Percentiles rank a stretch among this genome's conserved stretches.
phyloP scores from a whole-genome alignment of 768 basidiomycete species.

The Trametes maxima region DNA sequence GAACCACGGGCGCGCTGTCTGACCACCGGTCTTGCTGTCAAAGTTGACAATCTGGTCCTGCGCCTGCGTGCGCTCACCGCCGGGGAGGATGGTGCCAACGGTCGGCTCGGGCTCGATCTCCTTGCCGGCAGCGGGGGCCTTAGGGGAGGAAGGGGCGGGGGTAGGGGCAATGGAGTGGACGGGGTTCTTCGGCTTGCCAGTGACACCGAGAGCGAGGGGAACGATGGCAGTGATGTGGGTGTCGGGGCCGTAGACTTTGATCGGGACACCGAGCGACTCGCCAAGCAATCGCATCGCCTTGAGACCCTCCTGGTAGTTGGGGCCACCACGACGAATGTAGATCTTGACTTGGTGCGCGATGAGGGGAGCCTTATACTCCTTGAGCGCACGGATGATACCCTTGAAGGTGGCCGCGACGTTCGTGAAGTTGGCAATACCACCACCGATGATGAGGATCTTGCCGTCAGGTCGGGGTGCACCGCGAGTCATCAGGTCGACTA shows the following conservation, averaged over 20 bases:
- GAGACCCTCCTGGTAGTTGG: conserved; percentile 98
- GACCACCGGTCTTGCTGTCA: conserved; percentile 47
- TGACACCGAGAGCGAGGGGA: conserved; percentile 93
- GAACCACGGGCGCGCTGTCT: conserved; percentile 68
- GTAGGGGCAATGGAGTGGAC: conserved; percentile 46
- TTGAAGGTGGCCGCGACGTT: conserved; percentile 99
- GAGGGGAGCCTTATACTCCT: conserved; percentile 87
- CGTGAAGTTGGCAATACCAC: conserved; percentile 99
- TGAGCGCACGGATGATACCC: conserved; percentile 96
- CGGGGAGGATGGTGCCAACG: conserved; percentile 74
- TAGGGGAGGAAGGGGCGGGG: conserved; percentile 47
- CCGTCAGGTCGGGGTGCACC: conserved; percentile 81
- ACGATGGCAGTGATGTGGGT: conserved; percentile 99
- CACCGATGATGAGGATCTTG: conserved; percentile 99
- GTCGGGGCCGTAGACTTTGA: conserved; percentile 96
- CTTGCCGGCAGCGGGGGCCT: conserved; percentile 39
- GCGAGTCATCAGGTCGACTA: conserved; percentile 93
- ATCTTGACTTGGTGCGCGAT: conserved; percentile 88
- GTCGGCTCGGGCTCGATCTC: conserved; percentile 36
- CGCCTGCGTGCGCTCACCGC: conserved; percentile 80
- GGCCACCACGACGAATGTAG: conserved; percentile 97
- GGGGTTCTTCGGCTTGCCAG: conserved; percentile 48
- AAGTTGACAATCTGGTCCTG: conserved; percentile 92
- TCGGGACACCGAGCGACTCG: conserved; percentile 96
- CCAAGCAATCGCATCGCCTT: conserved; percentile 98